Base-by-base conservation (phyloP, 2,329 filamentous ascomycete species). In the Aschersonia sp. region DNA sequence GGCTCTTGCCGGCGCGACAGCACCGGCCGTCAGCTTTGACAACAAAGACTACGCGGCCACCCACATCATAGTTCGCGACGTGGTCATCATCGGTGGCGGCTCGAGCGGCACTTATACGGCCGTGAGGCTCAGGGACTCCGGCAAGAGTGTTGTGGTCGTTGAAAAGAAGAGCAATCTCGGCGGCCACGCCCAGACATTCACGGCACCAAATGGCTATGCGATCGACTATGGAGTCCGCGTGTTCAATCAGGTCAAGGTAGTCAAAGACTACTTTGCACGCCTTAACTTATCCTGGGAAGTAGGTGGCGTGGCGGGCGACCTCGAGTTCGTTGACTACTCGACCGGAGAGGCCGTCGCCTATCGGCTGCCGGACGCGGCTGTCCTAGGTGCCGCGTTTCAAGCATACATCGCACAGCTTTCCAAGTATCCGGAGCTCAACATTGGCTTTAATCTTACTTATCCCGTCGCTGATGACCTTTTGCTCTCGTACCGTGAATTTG, bases 131-230 rank as follows among this genome's bases (percentile, higher is more conserved):
- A 57, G 61, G 11, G 60, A 71, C 37, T 47, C 55, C 41, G 60
- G 61, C 40, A 59, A 64, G 37, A 62, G 50, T 4, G 57, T 70
- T 22, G 55, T 63, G 3, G 53, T 72, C 1, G 51, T 71, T 39
- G 70, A 73, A 50, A 59, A 59, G 46, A 52, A 66, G 44, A 48
- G 47, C 30, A 46, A 51, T 4, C 54, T 70, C 2, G 69, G 68
- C 6, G 67, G 69, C 6, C 65, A 71, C 48, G 62, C 62, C 1
- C 53, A 69, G n/a, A 71, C 69, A 2, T 70, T 69, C 51, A 56
- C 41, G 4, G 48, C 53, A 41, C 53, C 52, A 2, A 53, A 48
- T 32, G 43, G 45, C 11, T 31, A 42, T 5, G 45, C 48, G 5
- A 39, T 48, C 41, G 51, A 56, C 50, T 45, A 51, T 30, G 54